phyloP scores from a whole-genome alignment of 2,329 filamentous ascomycete species.

The Fusarium chuoi region DNA sequence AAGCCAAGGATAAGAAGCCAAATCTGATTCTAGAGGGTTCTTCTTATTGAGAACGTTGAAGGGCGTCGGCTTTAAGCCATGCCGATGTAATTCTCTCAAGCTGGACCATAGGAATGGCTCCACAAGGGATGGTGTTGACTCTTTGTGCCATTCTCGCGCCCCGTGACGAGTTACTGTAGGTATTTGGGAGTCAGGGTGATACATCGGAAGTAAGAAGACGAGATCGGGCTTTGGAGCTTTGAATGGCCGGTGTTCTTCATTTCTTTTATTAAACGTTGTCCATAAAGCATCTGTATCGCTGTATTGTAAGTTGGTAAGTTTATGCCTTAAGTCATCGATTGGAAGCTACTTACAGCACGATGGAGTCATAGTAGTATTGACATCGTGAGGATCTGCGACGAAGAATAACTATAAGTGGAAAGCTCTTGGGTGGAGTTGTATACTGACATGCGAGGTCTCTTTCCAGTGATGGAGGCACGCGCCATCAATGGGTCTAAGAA shows the following conservation, averaged over 20 bases:
- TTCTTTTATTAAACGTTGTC: too few relatives aligned
- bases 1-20: background rate
- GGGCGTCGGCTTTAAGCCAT: background rate
- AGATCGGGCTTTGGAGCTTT: background rate
- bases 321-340: too few relatives aligned
- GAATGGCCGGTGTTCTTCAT: too few relatives aligned
- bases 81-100: fast-evolving
- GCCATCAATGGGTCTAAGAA: too few relatives aligned
- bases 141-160: background rate
- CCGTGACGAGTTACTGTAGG: fast-evolving
- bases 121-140: background rate
- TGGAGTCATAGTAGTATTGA: background rate
- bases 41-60: background rate
- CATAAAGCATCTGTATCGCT: too few relatives aligned
- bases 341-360: background rate
- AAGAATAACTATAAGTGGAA: too few relatives aligned
- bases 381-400: background rate
- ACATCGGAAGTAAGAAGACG: background rate
- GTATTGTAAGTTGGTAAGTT: too few relatives aligned
- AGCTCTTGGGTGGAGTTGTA: too few relatives aligned
- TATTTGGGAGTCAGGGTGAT: background rate
- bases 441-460: too few relatives aligned
- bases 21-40: fast-evolving
- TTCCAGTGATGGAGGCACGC: too few relatives aligned
- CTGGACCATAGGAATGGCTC: background rate